Base-by-base conservation (phyloP, 1,139 yeast species). In the Taphrina confusa region DNA sequence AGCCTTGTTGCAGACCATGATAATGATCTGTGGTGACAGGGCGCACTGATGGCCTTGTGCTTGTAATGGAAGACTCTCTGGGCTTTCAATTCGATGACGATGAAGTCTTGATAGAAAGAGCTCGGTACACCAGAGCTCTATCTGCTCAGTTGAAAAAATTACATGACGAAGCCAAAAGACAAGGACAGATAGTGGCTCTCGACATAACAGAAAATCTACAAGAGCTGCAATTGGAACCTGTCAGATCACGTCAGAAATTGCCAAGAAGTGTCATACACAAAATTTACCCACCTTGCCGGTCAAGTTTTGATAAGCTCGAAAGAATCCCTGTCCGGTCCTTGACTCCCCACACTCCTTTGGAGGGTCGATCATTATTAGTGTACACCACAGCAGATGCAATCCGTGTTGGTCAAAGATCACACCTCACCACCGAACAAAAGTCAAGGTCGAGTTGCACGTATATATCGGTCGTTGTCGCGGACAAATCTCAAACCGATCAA, bases 241-340 rank as follows among this genome's bases (percentile, higher is more conserved):
- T 42, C 18, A 42, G 14, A 9, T 42, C 46, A 14, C 30, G 31
- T 2, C 46, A 42, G 46, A 42, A 12, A 27, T 14, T 42, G 31
- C 46, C 46, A 23, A 28, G 46, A 8, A 42, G 31, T 27, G 46
- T 42, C 31, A 42, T 42, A 12, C 46, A 42, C 46, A 42, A 42
- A n/a, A 27, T 42, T 2, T 42, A 42, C 20, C 46, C 46, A 14
- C 46, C 46, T 2, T 16, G 31, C 14, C 46, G 46, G 4, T 23
- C 5, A 8, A 11, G 31, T 1, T 23, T 42, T 18, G 46, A 42
- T 23, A 11, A 42, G 14, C 20, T 42, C 9, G 31, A 42, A 3
- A 3, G 30, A 31, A 42, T 27, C 16, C 31, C 46, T 4, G 25
- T 42, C 46, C 14, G 25, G 31, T 18, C 30, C 9, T 18, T 42